Conservation (phyloP, 2,329 filamentous ascomycete species). For the Talaromyces islandicus region DNA sequence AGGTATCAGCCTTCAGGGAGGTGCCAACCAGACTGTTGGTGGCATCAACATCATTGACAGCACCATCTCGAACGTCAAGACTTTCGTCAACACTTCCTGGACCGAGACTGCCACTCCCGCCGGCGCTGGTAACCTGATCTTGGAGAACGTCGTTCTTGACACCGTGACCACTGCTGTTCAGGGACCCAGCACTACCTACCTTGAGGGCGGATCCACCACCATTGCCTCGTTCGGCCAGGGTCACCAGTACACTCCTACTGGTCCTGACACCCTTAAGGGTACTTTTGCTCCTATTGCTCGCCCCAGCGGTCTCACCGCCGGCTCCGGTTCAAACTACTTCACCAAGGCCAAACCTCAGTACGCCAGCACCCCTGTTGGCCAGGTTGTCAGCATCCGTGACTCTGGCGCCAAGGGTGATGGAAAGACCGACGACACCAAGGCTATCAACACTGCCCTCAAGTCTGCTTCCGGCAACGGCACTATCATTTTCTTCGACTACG, state of each 20-base stretch:
- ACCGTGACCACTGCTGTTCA: slow-evolving; percentile 44
- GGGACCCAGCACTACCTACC: slow-evolving; percentile 26
- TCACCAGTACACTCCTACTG: slow-evolving; percentile 39
- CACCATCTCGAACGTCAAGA: slow-evolving; percentile 43
- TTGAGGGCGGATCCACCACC: slow-evolving; percentile 24
- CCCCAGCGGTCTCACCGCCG: slow-evolving; percentile 39
- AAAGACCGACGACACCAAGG: slow-evolving; percentile 72
- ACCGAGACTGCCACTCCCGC: slow-evolving; percentile 33
- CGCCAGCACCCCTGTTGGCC: slow-evolving; percentile 27
- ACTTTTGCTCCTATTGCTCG: slow-evolving; percentile 38
- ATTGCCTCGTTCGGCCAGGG: slow-evolving; percentile 41
- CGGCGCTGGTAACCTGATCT: slow-evolving; percentile 44
- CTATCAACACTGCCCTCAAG: slow-evolving; percentile 73
- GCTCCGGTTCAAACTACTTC: slow-evolving; percentile 37
- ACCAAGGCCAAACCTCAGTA: slow-evolving; percentile 51
- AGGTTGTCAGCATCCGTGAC: slow-evolving; percentile 41
- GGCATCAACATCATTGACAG: slow-evolving; percentile 54
- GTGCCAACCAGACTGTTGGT: slow-evolving; percentile 44
- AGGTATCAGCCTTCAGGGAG: slow-evolving; percentile 46
- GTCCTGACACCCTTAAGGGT: slow-evolving; percentile 41
- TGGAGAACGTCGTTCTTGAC: slow-evolving; percentile 51
- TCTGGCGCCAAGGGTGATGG: slow-evolving; percentile 51
- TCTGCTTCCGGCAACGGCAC: slow-evolving; percentile 43
- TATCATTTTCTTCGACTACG: slow-evolving; percentile 53
- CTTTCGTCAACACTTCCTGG: slow-evolving; percentile 46